Evolutionary conservation across 129 eudicot genomes (phyloP), one percentile per base, ranked within the genome.

Genomic region (Mikania micrantha): DNA sequence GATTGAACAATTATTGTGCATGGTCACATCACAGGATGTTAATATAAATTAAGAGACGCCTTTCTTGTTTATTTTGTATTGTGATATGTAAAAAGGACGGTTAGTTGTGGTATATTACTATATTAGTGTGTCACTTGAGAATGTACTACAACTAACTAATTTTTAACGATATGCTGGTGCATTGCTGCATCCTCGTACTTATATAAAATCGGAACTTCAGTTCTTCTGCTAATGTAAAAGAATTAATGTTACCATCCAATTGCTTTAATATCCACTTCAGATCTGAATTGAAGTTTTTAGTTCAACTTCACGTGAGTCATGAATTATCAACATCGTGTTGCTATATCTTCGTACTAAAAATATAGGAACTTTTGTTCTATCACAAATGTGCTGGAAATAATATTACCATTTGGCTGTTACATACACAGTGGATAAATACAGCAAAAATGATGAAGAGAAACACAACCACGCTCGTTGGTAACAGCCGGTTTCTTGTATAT

Each of bases 61-160:
- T 38, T 69, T 54, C 21, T 36, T 52, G 59, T 61, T 60, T 22
- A 28, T 70, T 15, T 32, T 70, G 40, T 70, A 54, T 34, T 54
- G 25, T 0, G 34, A 32, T 40, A 70, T 59, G 56, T 38, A 22
- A 12, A 4, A 69, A 15, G 52, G 73, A 52, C 24, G 56, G 53
- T 70, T 54, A 6, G 9, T 19, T 39, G 31, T 39, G 40, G 20
- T 12, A 70, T 15, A 4, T 32, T 32, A n/a, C n/a, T n/a, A 28
- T 28, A 4, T 7, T 25, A 32, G 50, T 22, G 25, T 58, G 57
- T 42, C 34, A 40, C 28, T 58, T 71, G 69, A 45, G 49, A 45
- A 59, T 15, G 48, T 44, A 15, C 7, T 63, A 39, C 9, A 45
- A 15, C 52, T 45, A 42, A 45, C 10, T 45, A 45, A 16, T 15